These are phyloP conservation scores for Gnomoniopsis sp. DNA, from an alignment of 2,329 filamentous ascomycete genomes.

Conservation along the genomic window DNA sequence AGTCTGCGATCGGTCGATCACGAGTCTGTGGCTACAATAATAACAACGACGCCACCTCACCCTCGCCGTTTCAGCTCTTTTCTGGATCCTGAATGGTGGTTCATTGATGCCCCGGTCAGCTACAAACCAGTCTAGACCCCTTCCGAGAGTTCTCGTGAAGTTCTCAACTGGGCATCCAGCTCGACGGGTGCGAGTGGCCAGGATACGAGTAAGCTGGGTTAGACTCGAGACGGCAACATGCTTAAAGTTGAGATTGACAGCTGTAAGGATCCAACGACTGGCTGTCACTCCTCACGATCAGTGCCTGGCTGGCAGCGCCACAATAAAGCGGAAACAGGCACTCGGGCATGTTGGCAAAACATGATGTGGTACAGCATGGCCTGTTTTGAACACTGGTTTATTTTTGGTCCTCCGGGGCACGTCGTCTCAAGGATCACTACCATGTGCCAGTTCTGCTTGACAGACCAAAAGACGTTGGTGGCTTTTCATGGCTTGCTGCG, in stretches of 20 bases:
- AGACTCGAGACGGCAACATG: slow-evolving; percentile 6
- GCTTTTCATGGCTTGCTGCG: slow-evolving; percentile 3
- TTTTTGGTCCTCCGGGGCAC: slow-evolving; percentile 3
- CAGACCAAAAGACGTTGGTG: background rate
- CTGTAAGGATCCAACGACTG: slow-evolving; percentile 5
- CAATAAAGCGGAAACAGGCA: slow-evolving; percentile 15
- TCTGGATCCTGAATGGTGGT: background rate
- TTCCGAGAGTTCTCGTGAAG: background rate
- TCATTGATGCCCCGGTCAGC: background rate
- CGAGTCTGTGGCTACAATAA: slow-evolving; percentile 3
- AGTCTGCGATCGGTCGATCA: slow-evolving; percentile 3
- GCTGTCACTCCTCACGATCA: slow-evolving; percentile 4
- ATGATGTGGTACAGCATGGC: slow-evolving; percentile 1
- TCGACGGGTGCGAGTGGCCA: background rate
- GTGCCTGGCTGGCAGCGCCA: slow-evolving; percentile 4
- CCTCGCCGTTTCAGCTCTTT: background rate
- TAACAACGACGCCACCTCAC: background rate
- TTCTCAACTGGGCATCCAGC: background rate
- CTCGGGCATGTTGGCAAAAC: background rate
- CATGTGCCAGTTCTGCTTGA: background rate
- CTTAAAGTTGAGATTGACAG: background rate
- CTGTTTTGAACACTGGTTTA: background rate
- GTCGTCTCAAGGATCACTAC: background rate
- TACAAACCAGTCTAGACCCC: background rate
- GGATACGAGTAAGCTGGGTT: background rate